A percentile compares a stretch with the other conserved stretches of the same genome.
phyloP scores from a whole-genome alignment of 2,329 filamentous ascomycete genomes.

The Fusarium chaquense region DNA sequence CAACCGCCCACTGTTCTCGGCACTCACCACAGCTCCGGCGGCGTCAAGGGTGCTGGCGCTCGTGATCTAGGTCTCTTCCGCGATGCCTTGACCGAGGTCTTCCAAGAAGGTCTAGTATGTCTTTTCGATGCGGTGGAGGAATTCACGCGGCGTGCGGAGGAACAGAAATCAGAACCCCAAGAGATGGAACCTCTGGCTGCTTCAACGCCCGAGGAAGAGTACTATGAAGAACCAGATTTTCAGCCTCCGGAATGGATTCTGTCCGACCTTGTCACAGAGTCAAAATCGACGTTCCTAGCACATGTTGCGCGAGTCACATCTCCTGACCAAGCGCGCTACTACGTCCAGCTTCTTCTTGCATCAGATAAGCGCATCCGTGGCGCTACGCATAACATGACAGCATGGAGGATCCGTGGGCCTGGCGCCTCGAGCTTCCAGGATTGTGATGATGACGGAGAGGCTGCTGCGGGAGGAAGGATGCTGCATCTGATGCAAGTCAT shows the following conservation, averaged over 20 bases:
- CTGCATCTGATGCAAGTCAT: conserved; percentile 94
- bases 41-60: conserved; percentile 77
- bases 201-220: conserved; percentile 17
- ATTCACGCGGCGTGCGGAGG: conserved; percentile 61
- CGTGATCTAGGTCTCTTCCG: conserved; percentile 77
- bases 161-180: conserved; percentile 47
- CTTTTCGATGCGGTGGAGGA: conserved; percentile 93
- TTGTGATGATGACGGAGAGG: conserved; percentile 96
- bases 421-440: conserved; percentile 77
- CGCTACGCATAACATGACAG: conserved; percentile 95
- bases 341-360: conserved; percentile 79
- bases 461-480: conserved; percentile 86
- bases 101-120: conserved; percentile 80
- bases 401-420: conserved; percentile 82
- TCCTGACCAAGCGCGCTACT: conserved; percentile 76
- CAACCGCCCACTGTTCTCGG: conserved; percentile 79
- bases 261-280: conserved; percentile 80
- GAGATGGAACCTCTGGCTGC: conserved; percentile 41
- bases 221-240: conserved; percentile 35
- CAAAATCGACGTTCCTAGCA: conserved; percentile 89
- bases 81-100: conserved; percentile 75
- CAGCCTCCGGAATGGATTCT: conserved; percentile 70
- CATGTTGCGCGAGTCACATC: conserved; percentile 78
- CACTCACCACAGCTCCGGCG: conserved; percentile 83
- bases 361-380: conserved; percentile 86